Percentiles rank a stretch among this genome's conserved stretches.
Evolutionary conservation across 1,284 basidiomycete species (phyloP).

Genomic region (Ustilago lituana): DNA sequence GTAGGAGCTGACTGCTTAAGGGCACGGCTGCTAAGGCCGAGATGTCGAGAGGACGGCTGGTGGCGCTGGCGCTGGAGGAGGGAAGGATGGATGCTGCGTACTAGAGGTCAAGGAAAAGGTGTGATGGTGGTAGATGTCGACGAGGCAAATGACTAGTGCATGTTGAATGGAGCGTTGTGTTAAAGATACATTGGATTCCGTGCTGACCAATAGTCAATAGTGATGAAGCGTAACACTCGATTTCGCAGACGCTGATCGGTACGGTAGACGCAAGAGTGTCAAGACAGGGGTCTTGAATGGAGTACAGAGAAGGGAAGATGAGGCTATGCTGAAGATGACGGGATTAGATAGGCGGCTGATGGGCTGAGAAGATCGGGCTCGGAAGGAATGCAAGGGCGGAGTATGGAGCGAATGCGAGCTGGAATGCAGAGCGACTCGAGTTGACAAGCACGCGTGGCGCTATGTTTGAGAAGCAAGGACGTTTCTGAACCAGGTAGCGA

Average conservation of each 20-base stretch:
- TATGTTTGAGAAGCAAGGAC: too few relatives aligned
- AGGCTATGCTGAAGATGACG: constrained; percentile 26
- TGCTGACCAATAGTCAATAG: too few relatives aligned
- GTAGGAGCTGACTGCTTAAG: not conserved
- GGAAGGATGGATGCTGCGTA: not conserved
- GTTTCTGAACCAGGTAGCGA: constrained; percentile 11
- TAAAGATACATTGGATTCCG: too few relatives aligned
- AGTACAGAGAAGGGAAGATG: not conserved
- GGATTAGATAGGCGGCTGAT: not conserved
- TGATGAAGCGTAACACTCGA: too few relatives aligned
- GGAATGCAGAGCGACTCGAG: not conserved
- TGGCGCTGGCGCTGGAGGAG: not conserved
- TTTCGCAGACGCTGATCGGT: too few relatives aligned
- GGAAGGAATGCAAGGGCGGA: constrained; percentile 3
- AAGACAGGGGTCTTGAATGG: not conserved
- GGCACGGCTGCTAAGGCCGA: too few relatives aligned
- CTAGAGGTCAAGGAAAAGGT: too few relatives aligned
- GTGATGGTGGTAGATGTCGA: constrained; percentile 1
- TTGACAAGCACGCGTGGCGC: not conserved
- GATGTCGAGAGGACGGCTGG: too few relatives aligned
- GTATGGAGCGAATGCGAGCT: not conserved
- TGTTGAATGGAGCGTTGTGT: not conserved
- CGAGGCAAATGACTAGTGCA: not conserved
- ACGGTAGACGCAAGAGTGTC: too few relatives aligned
- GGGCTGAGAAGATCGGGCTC: not conserved